phyloP scores from a whole-genome alignment of 768 basidiomycete genomes.

The Mycena rosella region DNA sequence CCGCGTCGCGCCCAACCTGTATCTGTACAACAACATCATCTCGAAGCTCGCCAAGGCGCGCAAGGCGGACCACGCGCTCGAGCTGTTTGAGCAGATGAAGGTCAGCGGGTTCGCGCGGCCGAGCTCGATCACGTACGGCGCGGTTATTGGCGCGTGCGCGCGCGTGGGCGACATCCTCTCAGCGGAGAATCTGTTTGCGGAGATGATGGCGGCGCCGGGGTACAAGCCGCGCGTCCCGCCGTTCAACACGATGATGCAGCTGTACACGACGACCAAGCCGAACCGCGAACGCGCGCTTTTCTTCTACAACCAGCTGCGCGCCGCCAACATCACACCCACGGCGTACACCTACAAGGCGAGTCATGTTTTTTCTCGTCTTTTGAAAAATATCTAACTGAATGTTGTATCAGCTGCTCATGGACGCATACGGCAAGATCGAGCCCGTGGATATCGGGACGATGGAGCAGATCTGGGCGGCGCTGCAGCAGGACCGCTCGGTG shows the following conservation, averaged over 20 bases:
- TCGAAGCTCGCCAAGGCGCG: conserved; percentile 95
- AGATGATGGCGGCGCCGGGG: conserved; percentile 80
- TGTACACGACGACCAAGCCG: conserved; percentile 92
- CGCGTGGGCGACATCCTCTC: conserved; percentile 89
- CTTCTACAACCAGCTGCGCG: conserved; percentile 77
- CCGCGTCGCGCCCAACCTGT: conserved; percentile 83
- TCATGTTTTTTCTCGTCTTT: neutral
- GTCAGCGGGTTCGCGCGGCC: conserved; percentile 69
- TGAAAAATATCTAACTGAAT: conserved; percentile 7
- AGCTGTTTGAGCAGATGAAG: conserved; percentile 92
- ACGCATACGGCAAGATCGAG: conserved; percentile 88
- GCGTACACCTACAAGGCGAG: conserved; percentile 94
- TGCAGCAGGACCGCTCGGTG: conserved; percentile 62
- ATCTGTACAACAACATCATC: conserved; percentile 97
- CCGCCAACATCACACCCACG: conserved; percentile 76
- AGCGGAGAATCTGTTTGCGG: conserved; percentile 86
- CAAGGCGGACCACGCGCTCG: conserved; percentile 90
- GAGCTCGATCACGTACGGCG: conserved; percentile 90
- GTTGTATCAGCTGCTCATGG: conserved; percentile 81
- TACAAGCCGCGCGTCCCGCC: conserved; percentile 94
- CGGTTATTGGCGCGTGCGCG: conserved; percentile 93
- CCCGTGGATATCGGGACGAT: conserved; percentile 82
- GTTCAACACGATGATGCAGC: conserved; percentile 99
- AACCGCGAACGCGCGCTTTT: conserved; percentile 81
- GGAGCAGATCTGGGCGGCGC: conserved; percentile 76